Evolutionary conservation across 768 basidiomycete species (phyloP), one percentile per base, ranked within the genome.

Genomic region (Leccinum ochraceum): DNA sequence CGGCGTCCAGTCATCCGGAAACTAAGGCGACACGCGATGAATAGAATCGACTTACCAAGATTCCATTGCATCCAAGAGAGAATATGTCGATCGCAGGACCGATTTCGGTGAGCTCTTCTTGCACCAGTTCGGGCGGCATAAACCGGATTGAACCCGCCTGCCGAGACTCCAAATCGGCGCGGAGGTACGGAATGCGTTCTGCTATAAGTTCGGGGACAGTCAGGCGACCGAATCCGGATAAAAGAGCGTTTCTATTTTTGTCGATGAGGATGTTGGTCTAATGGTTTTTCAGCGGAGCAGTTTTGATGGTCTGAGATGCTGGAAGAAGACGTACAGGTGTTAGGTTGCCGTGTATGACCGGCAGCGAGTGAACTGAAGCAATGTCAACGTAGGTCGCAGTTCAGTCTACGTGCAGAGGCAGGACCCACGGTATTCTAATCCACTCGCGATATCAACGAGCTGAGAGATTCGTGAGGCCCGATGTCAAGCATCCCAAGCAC

Each of bases 181-280:
- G 63, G 28, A 65, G 63, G 50, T 52, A 30, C 6, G 63, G 59
- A 39, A 61, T 50, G 20, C 13, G 63, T 42, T 58, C 64, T 32
- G 53, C 59, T 32, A 65, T 65, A 20, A 42, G 34, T 53, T 61
- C 64, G 0, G 64, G 63, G 13, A 62, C 64, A 9, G 64, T 57
- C 4, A 64, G 55, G 44, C 49, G 59, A 13, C 63, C 53, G 49
- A 65, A 65, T 22, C 64, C 63, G 22, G 64, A 54, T 26, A 65
- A 17, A 20, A 32, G 44, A 0, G 64, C 63, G 11, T 49, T 55
- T 22, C 52, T 22, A 8, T 65, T 57, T 13, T 53, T 56, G 16
- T 65, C 64, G 13, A 65, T 36, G 44, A 65, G 64, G 48, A 65
- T 65, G n/a, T 65, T 65, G 10, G 59, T 55, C 64, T 65, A 28